Base-by-base conservation (phyloP, 257 asterid species). In the Henckelia pumila region DNA sequence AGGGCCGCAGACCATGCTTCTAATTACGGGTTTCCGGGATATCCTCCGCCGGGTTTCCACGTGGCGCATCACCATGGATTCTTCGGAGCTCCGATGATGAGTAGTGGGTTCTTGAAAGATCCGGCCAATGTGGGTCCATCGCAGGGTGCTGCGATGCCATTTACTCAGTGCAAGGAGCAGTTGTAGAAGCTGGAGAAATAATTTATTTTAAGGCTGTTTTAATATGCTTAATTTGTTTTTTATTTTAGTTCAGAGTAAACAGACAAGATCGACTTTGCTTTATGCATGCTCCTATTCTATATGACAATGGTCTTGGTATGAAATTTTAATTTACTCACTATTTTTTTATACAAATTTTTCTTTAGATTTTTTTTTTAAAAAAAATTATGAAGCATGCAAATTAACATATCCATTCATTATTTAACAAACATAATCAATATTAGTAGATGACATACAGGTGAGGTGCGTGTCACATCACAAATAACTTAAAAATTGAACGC, bases 21-120 rank as follows among this genome's bases (percentile, higher is more conserved):
- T 7, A n/a, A n/a, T n/a, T 57, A 76, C 55, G 87, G 80, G 17
- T 72, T 72, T 62, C 65, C 72, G 4, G 71, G 80, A 7, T 78
- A 68, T 32, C 63, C 69, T 1, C 83, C 83, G 0, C 74, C 78
- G 2, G 83, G 70, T 52, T 84, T 73, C 67, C 86, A 76, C 60
- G 70, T 85, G 72, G 66, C 83, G 24, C 88, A 79, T 68, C 95
- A 83, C 11, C 85, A 75, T 28, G 87, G 81, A 56, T 84, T 70
- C 74, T 81, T 44, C 14, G 82, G 80, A 56, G 77, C 82, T 35
- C 73, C 75, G 32, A 70, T 86, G 1, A 73, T 84, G 86, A 86
- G 77, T 66, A 86, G 77, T 66, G 81, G 83, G 26, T 80, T 78
- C 78, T 71, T 81, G 71, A 84, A 76, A 77, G 91, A 82, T 59